These are phyloP conservation scores for Polygonum aviculare DNA, from an alignment of 148 eudicot genomes.

Conservation along the genomic window DNA sequence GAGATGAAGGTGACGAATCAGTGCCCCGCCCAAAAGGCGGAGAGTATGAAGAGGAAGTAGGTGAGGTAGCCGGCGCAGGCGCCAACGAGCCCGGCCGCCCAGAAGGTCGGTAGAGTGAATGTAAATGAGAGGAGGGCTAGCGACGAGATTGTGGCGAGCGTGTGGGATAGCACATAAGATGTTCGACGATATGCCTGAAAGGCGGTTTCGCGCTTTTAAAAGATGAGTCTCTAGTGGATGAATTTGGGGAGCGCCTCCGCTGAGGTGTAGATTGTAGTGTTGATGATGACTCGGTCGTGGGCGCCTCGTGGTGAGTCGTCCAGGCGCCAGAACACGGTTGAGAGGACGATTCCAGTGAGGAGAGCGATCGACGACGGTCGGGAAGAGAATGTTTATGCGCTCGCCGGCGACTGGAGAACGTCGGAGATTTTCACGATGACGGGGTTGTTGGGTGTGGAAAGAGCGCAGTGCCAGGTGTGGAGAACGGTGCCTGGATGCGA, in stretches of 20 bases:
- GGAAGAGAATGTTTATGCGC: too few relatives aligned
- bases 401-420: too few relatives aligned
- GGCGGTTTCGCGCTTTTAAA: not conserved
- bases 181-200: conserved; percentile 50
- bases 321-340: conserved; percentile 9
- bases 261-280: not conserved
- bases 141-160: conserved; percentile 35
- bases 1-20: conserved; percentile 58
- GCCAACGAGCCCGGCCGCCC: conserved; percentile 26
- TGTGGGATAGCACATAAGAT: conserved; percentile 48
- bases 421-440: too few relatives aligned
- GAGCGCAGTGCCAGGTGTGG: too few relatives aligned
- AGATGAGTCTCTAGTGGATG: not conserved
- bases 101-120: conserved; percentile 32
- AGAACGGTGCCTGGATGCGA: too few relatives aligned
- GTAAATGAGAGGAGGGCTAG: conserved; percentile 33
- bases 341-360: conserved; percentile 2
- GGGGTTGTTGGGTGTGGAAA: too few relatives aligned
- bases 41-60: conserved; percentile 31
- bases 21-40: conserved; percentile 56
- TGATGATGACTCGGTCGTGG: not conserved
- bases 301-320: not conserved
- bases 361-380: not conserved
- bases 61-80: conserved; percentile 29
- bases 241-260: conserved; percentile 8